Conservation (phyloP, 2,329 filamentous ascomycete species). For the Penicillium sp. region DNA sequence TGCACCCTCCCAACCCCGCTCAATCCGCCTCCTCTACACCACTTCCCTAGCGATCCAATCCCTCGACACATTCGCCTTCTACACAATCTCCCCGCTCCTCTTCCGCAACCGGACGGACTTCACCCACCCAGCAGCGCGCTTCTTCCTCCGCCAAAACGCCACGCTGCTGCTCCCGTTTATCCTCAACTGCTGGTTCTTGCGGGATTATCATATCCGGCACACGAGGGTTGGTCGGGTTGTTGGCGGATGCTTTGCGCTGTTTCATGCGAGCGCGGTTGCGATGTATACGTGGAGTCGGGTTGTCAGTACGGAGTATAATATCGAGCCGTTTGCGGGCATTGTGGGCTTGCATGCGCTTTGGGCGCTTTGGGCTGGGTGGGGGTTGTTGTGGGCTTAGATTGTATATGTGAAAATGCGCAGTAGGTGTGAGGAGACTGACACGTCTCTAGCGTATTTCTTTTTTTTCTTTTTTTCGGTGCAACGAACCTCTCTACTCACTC, state of each 20-base stretch:
- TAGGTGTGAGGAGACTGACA: no score
- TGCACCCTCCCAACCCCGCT: neutral
- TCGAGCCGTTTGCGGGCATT: neutral
- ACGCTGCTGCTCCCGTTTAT: neutral
- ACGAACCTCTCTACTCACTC: no score
- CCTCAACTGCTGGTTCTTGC: neutral
- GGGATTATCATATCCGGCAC: constrained; percentile 1
- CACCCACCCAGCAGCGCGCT: neutral
- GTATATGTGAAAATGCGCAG: no score
- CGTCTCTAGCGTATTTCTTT: no score
- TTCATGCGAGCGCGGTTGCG: neutral
- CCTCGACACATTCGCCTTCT: neutral
- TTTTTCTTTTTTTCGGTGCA: no score
- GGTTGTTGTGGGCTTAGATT: no score
- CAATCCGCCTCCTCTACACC: neutral
- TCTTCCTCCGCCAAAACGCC: neutral
- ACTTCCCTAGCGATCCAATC: neutral
- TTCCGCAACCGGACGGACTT: neutral
- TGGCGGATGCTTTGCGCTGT: neutral
- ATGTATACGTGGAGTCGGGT: neutral
- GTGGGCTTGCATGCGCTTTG: no score
- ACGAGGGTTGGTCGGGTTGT: neutral
- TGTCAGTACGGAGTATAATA: neutral
- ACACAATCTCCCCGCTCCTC: neutral
- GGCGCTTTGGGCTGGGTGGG: no score